phyloP scores from a whole-genome alignment of 805 yeast genomes.

The Kregervanrija delftensis region DNA sequence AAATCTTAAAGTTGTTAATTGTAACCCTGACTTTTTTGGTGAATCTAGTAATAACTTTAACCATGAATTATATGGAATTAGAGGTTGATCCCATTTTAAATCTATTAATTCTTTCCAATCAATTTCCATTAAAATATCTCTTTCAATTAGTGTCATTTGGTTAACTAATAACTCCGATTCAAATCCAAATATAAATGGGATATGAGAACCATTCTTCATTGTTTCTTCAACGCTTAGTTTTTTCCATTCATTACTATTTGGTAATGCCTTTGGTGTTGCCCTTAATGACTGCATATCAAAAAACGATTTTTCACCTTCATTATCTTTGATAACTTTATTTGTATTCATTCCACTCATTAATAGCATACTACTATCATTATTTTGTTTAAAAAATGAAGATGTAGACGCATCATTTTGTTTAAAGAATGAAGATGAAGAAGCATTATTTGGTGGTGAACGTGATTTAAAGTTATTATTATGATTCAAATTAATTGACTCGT shows the following conservation, averaged over 20 bases:
- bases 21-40: constrained; percentile 52
- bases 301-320: constrained; percentile 13
- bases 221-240: constrained; percentile 30
- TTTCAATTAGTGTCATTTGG: constrained; percentile 82
- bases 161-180: constrained; percentile 62
- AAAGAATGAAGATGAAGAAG: too few relatives aligned
- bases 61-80: constrained; percentile 78
- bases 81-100: constrained; percentile 60
- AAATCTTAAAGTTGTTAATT: constrained; percentile 76
- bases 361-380: too few relatives aligned
- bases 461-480: too few relatives aligned
- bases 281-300: constrained; percentile 25
- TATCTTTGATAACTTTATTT: constrained; percentile 6
- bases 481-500: too few relatives aligned
- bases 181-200: constrained; percentile 75
- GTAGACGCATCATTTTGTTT: too few relatives aligned
- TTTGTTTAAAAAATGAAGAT: too few relatives aligned
- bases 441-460: too few relatives aligned
- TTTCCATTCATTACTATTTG: constrained; percentile 7
- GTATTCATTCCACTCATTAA: constrained; percentile 5
- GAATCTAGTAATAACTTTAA: constrained; percentile 58
- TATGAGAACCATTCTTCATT: constrained; percentile 49
- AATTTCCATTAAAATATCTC: constrained; percentile 73
- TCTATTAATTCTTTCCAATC: constrained; percentile 91
- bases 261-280: constrained; percentile 21